Base-by-base conservation (phyloP, 306 rosid genomes). In the Cucumis melo region DNA sequence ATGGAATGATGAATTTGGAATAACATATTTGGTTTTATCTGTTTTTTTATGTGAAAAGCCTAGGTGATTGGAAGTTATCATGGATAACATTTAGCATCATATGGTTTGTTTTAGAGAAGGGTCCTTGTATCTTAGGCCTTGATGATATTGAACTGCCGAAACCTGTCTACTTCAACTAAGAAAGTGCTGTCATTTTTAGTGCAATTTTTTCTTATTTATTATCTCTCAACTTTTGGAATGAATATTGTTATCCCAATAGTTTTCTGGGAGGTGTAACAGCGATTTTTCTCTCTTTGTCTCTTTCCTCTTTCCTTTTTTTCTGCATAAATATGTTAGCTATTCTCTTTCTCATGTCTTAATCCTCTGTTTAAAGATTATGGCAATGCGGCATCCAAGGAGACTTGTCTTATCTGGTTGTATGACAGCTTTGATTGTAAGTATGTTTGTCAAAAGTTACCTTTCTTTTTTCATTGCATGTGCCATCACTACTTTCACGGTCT, bases 301-400 rank as follows among this genome's bases (percentile, higher is more conserved):
- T 32, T 32, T 32, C 36, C 36, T 17, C 73, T 66, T 2, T 62
- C 10, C 34, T 0, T 55, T 61, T 77, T 62, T 7, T 1, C 53
- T 55, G 3, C 17, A 1, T n/a, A 53, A n/a, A 54, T 39, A 6
- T 78, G 39, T 7, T 19, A 50, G n/a, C 58, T 70, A 34, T 24
- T 77, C 63, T 79, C 1, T 77, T 59, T 82, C 34, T 58, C 82
- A 83, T 55, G 73, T 59, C 56, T 44, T 38, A 16, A 80, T 81
- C 80, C 85, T 51, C 39, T 77, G 87, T 78, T 64, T 85, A 48
- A 80, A 94, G 99, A 89, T 92, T 73, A 83, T 94, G 78, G 99
- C 99, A 29, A 94, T 94, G 99, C 91, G 99, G 75, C 83, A 94
- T 77, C 97, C 99, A 0, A 86, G 99, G 65, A 87, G 93, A 78